Base-by-base conservation (phyloP, 768 basidiomycete genomes). In the Gyrodon lividus region DNA sequence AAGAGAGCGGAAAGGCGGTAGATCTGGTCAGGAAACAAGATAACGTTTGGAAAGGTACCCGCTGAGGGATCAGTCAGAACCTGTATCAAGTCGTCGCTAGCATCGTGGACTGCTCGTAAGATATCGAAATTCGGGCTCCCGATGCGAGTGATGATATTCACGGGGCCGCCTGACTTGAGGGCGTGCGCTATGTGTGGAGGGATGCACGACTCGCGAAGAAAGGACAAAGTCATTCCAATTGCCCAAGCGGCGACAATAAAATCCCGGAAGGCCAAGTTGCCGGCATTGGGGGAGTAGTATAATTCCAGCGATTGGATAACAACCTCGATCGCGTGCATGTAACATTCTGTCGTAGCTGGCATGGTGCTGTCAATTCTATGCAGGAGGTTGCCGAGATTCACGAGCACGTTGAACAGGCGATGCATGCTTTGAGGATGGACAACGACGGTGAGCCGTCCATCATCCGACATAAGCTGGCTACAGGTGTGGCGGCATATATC, bases 351-450 rank as follows among this genome's bases (percentile, higher is more conserved):
- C 34, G 71, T 72, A 24, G 59, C 52, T 17, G 64, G 61, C 45
- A 64, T 61, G 40, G 55, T 60, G 35, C 52, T 57, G 55, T 67
- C 60, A 53, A 55, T 59, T 48, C 51, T 65, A 28, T 66, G 69
- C 58, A 64, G 61, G 50, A 70, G 63, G 23, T 72, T 76, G 19
- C 72, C 74, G 38, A 67, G 68, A 17, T 71, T 74, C 51, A 75
- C 72, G 39, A 77, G 63, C 35, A 78, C 68, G 58, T 74, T 75
- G 58, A 78, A 77, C 6, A 79, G 59, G 6, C 76, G 72, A 48
- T 74, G 75, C 4, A 70, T 56, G 46, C 72, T 75, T 46, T 49
- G 60, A 22, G 63, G 59, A 7, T 71, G 57, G 26, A 59, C 56
- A 14, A 56, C 30, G 28, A 64, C 39, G 30, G 58, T 58, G 28